Conservation (phyloP, 2,329 filamentous ascomycete genomes). For the Tympanopsis confertula region DNA sequence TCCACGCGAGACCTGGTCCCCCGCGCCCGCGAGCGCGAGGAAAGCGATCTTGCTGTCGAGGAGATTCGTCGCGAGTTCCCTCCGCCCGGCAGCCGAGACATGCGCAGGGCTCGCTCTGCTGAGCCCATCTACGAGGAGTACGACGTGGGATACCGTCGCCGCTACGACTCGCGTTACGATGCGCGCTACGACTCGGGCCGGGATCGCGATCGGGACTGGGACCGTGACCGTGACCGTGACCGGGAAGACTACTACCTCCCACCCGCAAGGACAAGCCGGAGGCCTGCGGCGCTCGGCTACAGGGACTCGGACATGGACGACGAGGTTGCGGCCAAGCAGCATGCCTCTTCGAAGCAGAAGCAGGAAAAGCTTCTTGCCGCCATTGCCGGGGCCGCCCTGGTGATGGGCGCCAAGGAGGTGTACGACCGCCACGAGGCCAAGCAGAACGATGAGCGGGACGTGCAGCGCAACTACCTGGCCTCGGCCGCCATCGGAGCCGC, state of each 20-base stretch:
- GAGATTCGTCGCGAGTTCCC: conserved; percentile 78
- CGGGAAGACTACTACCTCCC: conserved; percentile 29
- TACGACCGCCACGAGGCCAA: conserved; percentile 51
- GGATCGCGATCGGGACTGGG: conserved; percentile 17
- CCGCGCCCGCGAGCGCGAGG: conserved; percentile 58
- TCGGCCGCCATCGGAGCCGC: conserved; percentile 52
- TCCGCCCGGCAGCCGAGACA: conserved; percentile 45
- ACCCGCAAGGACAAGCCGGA: conserved; percentile 31
- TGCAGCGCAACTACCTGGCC: conserved; percentile 45
- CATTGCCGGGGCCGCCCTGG: conserved; percentile 51
- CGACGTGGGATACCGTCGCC: conserved; percentile 39
- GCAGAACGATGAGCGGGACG: conserved; percentile 28
- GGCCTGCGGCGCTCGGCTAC: conserved; percentile 34
- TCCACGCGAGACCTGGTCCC: conserved; percentile 40
- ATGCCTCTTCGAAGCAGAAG: conserved; percentile 42
- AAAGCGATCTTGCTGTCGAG: conserved; percentile 67
- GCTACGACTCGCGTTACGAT: conserved; percentile 24
- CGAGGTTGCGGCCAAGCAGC: conserved; percentile 45
- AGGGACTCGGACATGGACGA: conserved; percentile 35
- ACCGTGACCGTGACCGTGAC: conserved; percentile 31
- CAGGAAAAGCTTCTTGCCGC: conserved; percentile 57
- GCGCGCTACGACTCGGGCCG: conserved; percentile 23
- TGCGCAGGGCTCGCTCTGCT: conserved; percentile 52
- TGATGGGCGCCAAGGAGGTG: conserved; percentile 55
- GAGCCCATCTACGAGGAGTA: conserved; percentile 50